Percentiles rank a stretch among this genome's conserved stretches.
Evolutionary conservation across 2,329 filamentous ascomycete species (phyloP).

Genomic region (Pseudogymnoascus sp.): DNA sequence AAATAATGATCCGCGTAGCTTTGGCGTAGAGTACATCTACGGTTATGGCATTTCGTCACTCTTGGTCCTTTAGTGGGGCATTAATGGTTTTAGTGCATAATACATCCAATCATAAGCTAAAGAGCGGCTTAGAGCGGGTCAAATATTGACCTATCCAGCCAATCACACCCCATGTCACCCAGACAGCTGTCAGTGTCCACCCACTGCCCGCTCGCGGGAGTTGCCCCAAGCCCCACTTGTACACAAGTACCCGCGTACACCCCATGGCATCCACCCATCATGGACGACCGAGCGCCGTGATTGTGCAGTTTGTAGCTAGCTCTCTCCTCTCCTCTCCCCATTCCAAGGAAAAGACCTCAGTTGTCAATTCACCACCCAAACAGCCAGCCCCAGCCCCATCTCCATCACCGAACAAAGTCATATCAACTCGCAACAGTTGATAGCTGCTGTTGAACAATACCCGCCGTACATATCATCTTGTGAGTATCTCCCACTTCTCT

Average conservation of each 20-base stretch:
- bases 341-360: constrained; percentile 2
- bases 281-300: neutral
- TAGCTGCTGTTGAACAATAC: neutral
- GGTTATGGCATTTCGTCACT: neutral
- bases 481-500: neutral
- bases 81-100: neutral
- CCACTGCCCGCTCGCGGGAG: neutral
- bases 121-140: neutral
- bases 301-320: neutral
- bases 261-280: neutral
- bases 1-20: neutral
- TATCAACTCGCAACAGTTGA: neutral
- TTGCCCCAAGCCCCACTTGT: neutral
- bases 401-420: neutral
- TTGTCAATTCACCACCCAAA: constrained; percentile 1
- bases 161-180: neutral
- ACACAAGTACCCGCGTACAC: neutral
- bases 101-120: neutral
- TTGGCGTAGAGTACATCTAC: neutral
- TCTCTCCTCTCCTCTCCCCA: constrained; percentile 8
- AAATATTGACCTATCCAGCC: neutral
- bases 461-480: neutral
- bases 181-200: constrained; percentile 2
- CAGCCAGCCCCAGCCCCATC: neutral
- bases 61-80: neutral